A percentile compares a stretch with the other conserved stretches of the same genome.
Conservation (phyloP, 2,329 filamentous ascomycete genomes). For the Hortaea werneckii region DNA sequence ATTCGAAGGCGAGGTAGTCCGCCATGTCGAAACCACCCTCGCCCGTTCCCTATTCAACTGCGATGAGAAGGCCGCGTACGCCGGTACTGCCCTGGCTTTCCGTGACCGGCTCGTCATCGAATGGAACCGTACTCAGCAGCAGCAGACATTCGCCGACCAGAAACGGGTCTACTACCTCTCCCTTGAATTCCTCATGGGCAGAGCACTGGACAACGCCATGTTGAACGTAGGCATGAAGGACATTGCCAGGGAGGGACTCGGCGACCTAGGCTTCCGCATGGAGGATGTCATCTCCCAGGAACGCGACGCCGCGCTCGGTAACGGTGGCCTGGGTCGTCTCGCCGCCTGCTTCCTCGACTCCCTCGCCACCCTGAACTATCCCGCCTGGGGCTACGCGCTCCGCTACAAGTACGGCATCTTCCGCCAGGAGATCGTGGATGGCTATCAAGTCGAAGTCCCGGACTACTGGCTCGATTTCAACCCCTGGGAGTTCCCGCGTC, state of each 20-base stretch:
- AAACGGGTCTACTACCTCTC: conserved; percentile 97
- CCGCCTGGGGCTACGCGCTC: conserved; percentile 94
- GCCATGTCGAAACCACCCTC: conserved; percentile 91
- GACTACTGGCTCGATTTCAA: conserved; percentile 99
- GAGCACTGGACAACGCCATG: conserved; percentile 96
- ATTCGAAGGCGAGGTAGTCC: conserved; percentile 74
- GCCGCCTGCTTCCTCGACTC: conserved; percentile 97
- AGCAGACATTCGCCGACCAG: conserved; percentile 78
- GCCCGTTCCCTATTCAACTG: conserved; percentile 97
- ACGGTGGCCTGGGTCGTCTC: conserved; percentile 86
- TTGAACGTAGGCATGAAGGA: conserved; percentile 87
- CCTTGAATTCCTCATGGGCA: conserved; percentile 94
- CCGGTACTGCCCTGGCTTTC: conserved; percentile 82
- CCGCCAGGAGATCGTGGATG: conserved; percentile 97
- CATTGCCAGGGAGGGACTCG: conserved; percentile 69
- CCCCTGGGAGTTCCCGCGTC: conserved; percentile 94
- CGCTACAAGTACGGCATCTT: conserved; percentile 93
- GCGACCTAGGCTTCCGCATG: conserved; percentile 88
- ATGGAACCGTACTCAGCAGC: conserved; percentile 98
- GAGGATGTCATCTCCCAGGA: conserved; percentile 93
- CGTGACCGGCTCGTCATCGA: conserved; percentile 85
- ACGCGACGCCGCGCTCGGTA: conserved; percentile 90
- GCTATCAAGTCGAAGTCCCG: conserved; percentile 94
- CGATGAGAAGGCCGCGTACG: conserved; percentile 86
- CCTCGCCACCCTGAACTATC: conserved; percentile 84